phyloP scores from a whole-genome alignment of 1,284 basidiomycete species.

The Melanopsichium pennsylvanicum region DNA sequence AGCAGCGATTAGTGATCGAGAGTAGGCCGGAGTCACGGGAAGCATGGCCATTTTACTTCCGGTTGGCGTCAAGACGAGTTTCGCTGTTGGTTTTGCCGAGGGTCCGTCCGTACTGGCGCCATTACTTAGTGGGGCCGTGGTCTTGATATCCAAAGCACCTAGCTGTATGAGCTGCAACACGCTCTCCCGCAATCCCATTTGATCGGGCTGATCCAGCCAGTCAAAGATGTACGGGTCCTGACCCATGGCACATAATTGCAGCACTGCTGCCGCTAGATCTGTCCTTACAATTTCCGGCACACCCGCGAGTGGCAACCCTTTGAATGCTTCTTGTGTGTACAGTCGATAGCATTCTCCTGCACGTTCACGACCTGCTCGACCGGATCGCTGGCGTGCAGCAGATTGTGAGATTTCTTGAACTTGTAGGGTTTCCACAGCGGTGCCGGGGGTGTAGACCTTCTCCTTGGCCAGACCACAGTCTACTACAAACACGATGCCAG shows the following conservation, averaged over 20 bases:
- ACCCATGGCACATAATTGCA: constrained; percentile 58
- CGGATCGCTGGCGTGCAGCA: constrained; percentile 57
- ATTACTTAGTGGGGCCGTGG: not conserved
- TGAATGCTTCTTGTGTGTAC: constrained; percentile 52
- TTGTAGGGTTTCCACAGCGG: constrained; percentile 56
- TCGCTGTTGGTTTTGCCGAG: constrained; percentile 7
- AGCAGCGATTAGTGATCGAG: constrained; percentile 57
- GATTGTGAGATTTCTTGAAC: constrained; percentile 57
- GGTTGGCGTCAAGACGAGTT: constrained; percentile 47
- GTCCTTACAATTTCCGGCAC: constrained; percentile 59
- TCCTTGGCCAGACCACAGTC: constrained; percentile 87
- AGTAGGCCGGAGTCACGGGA: constrained; percentile 57
- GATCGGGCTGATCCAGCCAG: constrained; percentile 59
- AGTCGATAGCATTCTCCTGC: constrained; percentile 61
- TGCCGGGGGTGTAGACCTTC: constrained; percentile 74
- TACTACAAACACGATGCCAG: constrained; percentile 92
- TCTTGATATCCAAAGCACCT: constrained; percentile 52
- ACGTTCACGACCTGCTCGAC: constrained; percentile 60
- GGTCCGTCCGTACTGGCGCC: not conserved
- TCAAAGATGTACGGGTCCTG: constrained; percentile 61
- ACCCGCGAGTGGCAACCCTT: constrained; percentile 28
- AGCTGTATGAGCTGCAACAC: constrained; percentile 57
- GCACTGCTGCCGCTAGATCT: constrained; percentile 50
- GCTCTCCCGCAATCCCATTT: constrained; percentile 42
- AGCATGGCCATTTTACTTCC: constrained; percentile 58